These are phyloP conservation scores for Fusarium sp. DNA, from an alignment of 2,329 filamentous ascomycete genomes.

Conservation along the genomic window DNA sequence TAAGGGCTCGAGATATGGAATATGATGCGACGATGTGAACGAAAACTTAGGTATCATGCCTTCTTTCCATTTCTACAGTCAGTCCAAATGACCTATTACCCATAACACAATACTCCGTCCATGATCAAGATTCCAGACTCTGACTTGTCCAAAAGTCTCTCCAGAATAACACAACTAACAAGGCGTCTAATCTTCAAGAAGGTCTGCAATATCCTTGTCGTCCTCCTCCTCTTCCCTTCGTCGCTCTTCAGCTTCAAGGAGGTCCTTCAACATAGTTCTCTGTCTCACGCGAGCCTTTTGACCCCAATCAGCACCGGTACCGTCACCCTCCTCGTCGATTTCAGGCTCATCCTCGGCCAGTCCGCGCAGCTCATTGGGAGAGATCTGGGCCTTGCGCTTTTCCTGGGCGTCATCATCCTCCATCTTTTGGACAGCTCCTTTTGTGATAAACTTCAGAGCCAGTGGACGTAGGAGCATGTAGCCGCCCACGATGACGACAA, in stretches of 20 bases:
- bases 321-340: slow-evolving; percentile 59
- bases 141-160: slow-evolving; percentile 3
- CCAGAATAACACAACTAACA: neutral
- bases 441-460: slow-evolving; percentile 74
- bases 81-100: neutral
- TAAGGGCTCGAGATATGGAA: neutral
- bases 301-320: slow-evolving; percentile 71
- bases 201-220: slow-evolving; percentile 81
- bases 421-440: slow-evolving; percentile 72
- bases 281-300: slow-evolving; percentile 77
- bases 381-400: slow-evolving; percentile 69
- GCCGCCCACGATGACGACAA: slow-evolving; percentile 77
- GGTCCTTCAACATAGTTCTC: slow-evolving; percentile 72
- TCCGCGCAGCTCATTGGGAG: slow-evolving; percentile 73
- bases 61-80: neutral
- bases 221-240: slow-evolving; percentile 72
- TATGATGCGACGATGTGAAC: neutral
- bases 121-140: slow-evolving; percentile 7
- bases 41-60: neutral
- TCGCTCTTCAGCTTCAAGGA: slow-evolving; percentile 73
- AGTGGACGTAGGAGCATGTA: slow-evolving; percentile 82
- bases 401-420: slow-evolving; percentile 66
- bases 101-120: slow-evolving; percentile 7
- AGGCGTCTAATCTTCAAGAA: slow-evolving; percentile 65
- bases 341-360: slow-evolving; percentile 66